Conservation (phyloP, 495 filamentous ascomycete genomes). For the Penicillium angulare region DNA sequence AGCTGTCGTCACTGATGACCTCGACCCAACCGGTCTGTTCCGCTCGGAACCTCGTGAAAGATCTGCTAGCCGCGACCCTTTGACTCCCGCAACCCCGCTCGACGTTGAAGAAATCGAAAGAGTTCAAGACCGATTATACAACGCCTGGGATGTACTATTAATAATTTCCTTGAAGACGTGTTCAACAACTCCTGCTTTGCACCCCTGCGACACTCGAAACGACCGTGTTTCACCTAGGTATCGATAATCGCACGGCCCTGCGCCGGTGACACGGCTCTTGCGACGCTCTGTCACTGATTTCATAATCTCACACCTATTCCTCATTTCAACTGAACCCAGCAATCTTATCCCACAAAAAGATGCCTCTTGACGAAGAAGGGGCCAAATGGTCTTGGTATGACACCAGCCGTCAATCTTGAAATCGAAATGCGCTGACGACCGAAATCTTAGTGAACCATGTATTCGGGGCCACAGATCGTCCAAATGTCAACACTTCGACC, state of each 20-base stretch:
- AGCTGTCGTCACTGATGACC: constrained; percentile 5
- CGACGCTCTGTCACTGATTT: background rate
- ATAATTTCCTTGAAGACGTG: too few species aligned
- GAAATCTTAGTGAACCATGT: constrained; percentile 64
- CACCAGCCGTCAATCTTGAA: background rate
- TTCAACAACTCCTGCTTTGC: too few species aligned
- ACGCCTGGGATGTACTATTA: too few species aligned
- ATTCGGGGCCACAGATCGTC: constrained; percentile 60
- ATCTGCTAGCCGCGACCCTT: background rate
- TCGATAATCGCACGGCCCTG: background rate
- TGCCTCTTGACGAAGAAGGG: constrained; percentile 50
- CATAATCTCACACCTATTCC: background rate
- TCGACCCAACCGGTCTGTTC: constrained; percentile 7
- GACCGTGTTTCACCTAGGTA: background rate
- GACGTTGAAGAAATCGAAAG: background rate
- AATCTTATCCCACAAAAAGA: constrained; percentile 14
- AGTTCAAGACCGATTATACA: too few species aligned
- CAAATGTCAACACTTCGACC: background rate
- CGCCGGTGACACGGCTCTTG: background rate
- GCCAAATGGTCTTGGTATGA: constrained; percentile 53
- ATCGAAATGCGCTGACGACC: constrained; percentile 3
- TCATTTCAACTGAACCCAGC: background rate
- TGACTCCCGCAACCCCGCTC: constrained; percentile 2
- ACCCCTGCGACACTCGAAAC: too few species aligned
- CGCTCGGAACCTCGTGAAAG: constrained; percentile 2